Percentiles rank a stretch among this genome's conserved stretches.
Evolutionary conservation across 2,329 filamentous ascomycete species (phyloP).

Genomic region (Ceratocystis cacaofunesta): DNA sequence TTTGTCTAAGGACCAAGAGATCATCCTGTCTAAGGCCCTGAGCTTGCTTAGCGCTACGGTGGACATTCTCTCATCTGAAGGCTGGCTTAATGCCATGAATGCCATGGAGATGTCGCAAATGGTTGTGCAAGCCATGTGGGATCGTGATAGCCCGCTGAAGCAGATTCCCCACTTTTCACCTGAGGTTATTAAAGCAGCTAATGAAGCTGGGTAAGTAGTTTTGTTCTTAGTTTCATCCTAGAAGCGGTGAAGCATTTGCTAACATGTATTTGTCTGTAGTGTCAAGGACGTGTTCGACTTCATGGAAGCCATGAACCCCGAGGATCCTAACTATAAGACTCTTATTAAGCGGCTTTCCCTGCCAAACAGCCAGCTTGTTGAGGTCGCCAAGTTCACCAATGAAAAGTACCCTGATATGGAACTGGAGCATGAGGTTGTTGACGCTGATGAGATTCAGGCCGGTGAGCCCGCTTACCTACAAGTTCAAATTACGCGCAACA

Average conservation of each 20-base stretch:
- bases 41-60: constrained; percentile 83
- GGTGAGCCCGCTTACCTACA: constrained; percentile 70
- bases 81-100: constrained; percentile 90
- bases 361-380: constrained; percentile 63
- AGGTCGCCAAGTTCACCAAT: constrained; percentile 93
- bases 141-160: constrained; percentile 89
- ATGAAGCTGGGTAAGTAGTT: constrained; percentile 53
- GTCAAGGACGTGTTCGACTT: constrained; percentile 95
- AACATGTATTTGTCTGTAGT: constrained; percentile 28
- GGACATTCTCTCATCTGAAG: constrained; percentile 88
- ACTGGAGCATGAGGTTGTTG: constrained; percentile 73
- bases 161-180: constrained; percentile 91
- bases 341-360: constrained; percentile 68
- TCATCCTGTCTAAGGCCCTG: constrained; percentile 69
- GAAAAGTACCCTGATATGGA: constrained; percentile 92
- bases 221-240: background rate
- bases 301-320: constrained; percentile 96
- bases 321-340: constrained; percentile 64
- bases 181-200: constrained; percentile 68
- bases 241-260: constrained; percentile 20
- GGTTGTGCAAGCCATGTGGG: constrained; percentile 98
- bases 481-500: constrained; percentile 70
- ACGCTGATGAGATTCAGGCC: constrained; percentile 63
- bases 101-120: constrained; percentile 99
- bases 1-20: constrained; percentile 86